Conservation (phyloP, 1,284 basidiomycete species). For the Sutorius eximius region DNA sequence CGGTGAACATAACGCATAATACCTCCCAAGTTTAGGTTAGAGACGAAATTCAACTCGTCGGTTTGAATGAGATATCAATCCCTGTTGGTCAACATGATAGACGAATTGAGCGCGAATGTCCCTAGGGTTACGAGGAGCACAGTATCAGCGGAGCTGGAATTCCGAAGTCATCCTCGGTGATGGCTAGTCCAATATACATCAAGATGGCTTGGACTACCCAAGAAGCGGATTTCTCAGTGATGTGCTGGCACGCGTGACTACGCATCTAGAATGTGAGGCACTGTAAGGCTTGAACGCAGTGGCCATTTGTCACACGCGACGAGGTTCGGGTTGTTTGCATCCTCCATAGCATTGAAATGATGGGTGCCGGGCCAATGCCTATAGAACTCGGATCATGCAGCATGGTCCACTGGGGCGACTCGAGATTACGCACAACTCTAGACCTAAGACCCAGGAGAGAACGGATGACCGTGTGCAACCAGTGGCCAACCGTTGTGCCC, state of each 20-base stretch:
- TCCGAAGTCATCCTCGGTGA: slow-evolving; percentile 1
- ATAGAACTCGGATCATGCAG: not conserved
- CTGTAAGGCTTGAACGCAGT: not conserved
- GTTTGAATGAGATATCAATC: slow-evolving; percentile 2
- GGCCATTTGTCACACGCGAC: no score
- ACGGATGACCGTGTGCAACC: not conserved
- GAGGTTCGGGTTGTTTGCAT: not conserved
- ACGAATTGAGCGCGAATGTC: slow-evolving; percentile 1
- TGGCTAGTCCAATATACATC: slow-evolving; percentile 1
- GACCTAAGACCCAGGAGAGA: not conserved
- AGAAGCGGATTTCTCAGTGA: not conserved
- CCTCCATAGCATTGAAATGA: no score
- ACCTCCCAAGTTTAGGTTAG: not conserved
- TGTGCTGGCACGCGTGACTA: not conserved
- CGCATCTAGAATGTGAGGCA: not conserved
- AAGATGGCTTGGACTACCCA: not conserved
- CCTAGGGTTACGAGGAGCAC: slow-evolving; percentile 12
- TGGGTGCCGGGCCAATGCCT: not conserved
- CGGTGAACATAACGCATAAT: slow-evolving; percentile 8
- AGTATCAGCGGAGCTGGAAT: slow-evolving; percentile 1
- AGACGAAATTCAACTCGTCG: slow-evolving; percentile 4
- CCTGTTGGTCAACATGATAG: not conserved
- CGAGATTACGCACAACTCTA: not conserved
- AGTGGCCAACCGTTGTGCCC: no score
- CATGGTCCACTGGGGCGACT: not conserved